These are phyloP conservation scores for Hippophae tibetana DNA, from an alignment of 306 rosid species.

Conservation along the genomic window DNA sequence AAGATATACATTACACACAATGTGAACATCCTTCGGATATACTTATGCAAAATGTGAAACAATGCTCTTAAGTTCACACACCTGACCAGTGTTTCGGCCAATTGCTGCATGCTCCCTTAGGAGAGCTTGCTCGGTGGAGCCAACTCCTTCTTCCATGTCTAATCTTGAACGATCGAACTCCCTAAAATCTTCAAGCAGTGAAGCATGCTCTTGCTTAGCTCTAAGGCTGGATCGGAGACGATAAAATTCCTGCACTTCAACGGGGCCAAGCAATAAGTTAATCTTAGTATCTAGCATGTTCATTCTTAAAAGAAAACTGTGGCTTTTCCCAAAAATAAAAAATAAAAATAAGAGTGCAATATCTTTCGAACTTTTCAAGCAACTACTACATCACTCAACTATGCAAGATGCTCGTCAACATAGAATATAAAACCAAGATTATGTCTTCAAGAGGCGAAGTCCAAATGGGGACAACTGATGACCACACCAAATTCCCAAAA, in stretches of 20 bases:
- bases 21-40: too few relatives aligned
- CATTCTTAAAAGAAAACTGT: slow-evolving; percentile 11
- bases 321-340: not conserved
- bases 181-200: slow-evolving; percentile 88
- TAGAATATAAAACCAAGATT: too few relatives aligned
- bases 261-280: slow-evolving; percentile 26
- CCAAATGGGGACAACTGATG: too few relatives aligned
- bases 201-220: slow-evolving; percentile 92
- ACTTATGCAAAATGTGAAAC: too few relatives aligned
- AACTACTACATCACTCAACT: too few relatives aligned
- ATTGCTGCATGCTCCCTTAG: slow-evolving; percentile 74
- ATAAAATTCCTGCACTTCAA: slow-evolving; percentile 89
- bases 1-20: too few relatives aligned
- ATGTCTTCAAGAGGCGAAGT: too few relatives aligned
- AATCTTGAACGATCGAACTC: slow-evolving; percentile 89
- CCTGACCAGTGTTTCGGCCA: slow-evolving; percentile 93
- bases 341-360: too few relatives aligned
- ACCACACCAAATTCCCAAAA: too few relatives aligned
- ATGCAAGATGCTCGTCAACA: too few relatives aligned
- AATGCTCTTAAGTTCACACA: slow-evolving; percentile 17
- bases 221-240: slow-evolving; percentile 80
- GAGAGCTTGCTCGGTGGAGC: slow-evolving; percentile 56
- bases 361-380: too few relatives aligned
- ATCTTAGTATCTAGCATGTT: slow-evolving; percentile 10
- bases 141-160: slow-evolving; percentile 78